A percentile compares a stretch with the other conserved stretches of the same genome.
Conservation (phyloP, 192 early-diverging fungal genomes). For the Podila horticola region DNA sequence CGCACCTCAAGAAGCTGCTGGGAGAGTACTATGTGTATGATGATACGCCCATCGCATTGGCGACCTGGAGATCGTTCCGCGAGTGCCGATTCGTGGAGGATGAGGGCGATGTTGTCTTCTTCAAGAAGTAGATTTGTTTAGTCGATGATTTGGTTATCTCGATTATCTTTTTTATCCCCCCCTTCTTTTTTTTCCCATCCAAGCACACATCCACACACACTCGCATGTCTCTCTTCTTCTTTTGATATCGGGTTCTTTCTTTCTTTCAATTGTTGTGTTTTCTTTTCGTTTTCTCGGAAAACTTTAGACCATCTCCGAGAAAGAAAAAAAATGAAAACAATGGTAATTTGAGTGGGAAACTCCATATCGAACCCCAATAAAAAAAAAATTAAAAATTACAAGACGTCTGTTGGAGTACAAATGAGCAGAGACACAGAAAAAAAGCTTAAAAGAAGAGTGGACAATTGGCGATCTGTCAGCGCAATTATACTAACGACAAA, state of each 20-base stretch:
- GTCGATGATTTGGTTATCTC: background rate
- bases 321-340: no score
- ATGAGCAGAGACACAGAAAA: background rate
- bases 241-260: background rate
- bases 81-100: slow-evolving; percentile 94
- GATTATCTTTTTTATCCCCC: background rate
- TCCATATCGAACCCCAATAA: no score
- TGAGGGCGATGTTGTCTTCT: slow-evolving; percentile 83
- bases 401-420: no score
- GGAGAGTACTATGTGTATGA: slow-evolving; percentile 86
- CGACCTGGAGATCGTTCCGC: slow-evolving; percentile 74
- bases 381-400: no score
- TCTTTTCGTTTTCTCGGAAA: no score
- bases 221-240: background rate
- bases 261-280: no score
- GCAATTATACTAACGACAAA: no score
- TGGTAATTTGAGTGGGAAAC: no score
- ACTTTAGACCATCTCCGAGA: no score
- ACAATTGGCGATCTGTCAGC: background rate
- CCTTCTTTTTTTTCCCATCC: background rate
- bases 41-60: slow-evolving; percentile 70
- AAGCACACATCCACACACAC: background rate
- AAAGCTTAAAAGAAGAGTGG: background rate
- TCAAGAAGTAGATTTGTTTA: slow-evolving; percentile 50
- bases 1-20: slow-evolving; percentile 79